These are phyloP conservation scores for Yarrowia phangngaensis DNA, from an alignment of 805 yeast species.

Conservation along the genomic window DNA sequence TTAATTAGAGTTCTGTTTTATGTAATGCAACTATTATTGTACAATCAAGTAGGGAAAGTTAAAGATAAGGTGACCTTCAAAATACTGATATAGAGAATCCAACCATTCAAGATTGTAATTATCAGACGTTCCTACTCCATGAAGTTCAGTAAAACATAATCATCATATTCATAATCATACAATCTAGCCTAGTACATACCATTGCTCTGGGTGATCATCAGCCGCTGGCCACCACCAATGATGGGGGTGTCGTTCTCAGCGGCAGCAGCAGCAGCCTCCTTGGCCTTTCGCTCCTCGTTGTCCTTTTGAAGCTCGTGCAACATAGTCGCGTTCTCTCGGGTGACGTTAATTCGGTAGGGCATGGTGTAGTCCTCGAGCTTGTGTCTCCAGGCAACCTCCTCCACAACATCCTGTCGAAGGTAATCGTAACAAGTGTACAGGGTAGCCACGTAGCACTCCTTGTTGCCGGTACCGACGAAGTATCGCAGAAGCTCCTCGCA, in stretches of 20 bases:
- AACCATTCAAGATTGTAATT: no score
- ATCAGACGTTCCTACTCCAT: no score
- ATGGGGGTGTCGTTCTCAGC: slow-evolving; percentile 48
- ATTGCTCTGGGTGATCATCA: slow-evolving; percentile 64
- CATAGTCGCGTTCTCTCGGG: slow-evolving; percentile 70
- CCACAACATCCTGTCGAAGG: slow-evolving; percentile 74
- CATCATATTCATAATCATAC: slow-evolving; percentile 16
- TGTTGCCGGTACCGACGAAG: slow-evolving; percentile 95
- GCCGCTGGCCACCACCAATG: slow-evolving; percentile 58
- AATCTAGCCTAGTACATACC: slow-evolving; percentile 11
- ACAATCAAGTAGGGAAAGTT: no score
- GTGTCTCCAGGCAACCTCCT: slow-evolving; percentile 89
- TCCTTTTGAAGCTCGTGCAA: slow-evolving; percentile 64
- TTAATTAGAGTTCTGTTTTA: no score
- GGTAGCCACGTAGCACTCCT: slow-evolving; percentile 89
- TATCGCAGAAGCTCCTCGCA: slow-evolving; percentile 85
- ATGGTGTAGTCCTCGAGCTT: slow-evolving; percentile 76
- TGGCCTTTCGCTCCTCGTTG: slow-evolving; percentile 63
- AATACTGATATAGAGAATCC: no score
- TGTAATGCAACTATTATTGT: no score
- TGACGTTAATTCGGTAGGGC: slow-evolving; percentile 84
- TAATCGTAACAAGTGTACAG: slow-evolving; percentile 80
- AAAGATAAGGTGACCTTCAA: no score
- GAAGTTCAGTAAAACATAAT: no score
- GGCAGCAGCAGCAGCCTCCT: slow-evolving; percentile 46